Evolutionary conservation across 2,329 filamentous ascomycete genomes (phyloP).

Genomic region (Xylaria sp.): DNA sequence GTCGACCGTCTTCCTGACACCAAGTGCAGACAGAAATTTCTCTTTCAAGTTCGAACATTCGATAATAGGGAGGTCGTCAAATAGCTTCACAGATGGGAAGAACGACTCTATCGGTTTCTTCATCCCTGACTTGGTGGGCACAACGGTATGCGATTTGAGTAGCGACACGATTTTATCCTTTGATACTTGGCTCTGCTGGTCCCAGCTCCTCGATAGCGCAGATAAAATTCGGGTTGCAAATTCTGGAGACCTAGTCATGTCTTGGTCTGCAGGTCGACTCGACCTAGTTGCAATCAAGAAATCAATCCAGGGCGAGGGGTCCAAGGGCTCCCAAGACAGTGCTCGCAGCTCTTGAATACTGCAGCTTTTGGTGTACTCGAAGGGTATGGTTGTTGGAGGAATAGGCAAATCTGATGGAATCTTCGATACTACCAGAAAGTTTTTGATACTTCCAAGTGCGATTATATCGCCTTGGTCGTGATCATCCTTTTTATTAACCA

Average conservation of each 20-base stretch:
- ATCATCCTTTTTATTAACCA: conserved; percentile 62
- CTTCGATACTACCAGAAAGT: conserved; percentile 76
- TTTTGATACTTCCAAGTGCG: conserved; percentile 74
- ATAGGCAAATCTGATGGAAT: conserved; percentile 84
- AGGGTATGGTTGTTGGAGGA: conserved; percentile 82
- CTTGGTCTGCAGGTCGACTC: conserved; percentile 65
- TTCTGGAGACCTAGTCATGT: conserved; percentile 71
- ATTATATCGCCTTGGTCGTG: conserved; percentile 71
- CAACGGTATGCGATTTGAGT: conserved; percentile 72
- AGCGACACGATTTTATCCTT: conserved; percentile 70
- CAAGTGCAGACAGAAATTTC: conserved; percentile 81
- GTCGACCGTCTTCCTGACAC: conserved; percentile 94
- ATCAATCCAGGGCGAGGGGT: conserved; percentile 82
- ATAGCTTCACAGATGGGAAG: conserved; percentile 91
- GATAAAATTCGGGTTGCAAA: conserved; percentile 80
- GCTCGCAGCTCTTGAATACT: conserved; percentile 72
- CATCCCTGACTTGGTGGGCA: conserved; percentile 94
- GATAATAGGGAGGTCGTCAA: conserved; percentile 88
- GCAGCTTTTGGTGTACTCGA: conserved; percentile 78
- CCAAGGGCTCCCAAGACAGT: conserved; percentile 85
- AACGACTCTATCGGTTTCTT: conserved; percentile 83
- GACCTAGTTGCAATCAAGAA: conserved; percentile 76
- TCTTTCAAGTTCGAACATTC: conserved; percentile 84
- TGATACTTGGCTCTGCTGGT: conserved; percentile 70
- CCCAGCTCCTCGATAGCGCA: conserved; percentile 89